phyloP scores from a whole-genome alignment of 73 alveolate genomes.

The Urostyla sp. region DNA sequence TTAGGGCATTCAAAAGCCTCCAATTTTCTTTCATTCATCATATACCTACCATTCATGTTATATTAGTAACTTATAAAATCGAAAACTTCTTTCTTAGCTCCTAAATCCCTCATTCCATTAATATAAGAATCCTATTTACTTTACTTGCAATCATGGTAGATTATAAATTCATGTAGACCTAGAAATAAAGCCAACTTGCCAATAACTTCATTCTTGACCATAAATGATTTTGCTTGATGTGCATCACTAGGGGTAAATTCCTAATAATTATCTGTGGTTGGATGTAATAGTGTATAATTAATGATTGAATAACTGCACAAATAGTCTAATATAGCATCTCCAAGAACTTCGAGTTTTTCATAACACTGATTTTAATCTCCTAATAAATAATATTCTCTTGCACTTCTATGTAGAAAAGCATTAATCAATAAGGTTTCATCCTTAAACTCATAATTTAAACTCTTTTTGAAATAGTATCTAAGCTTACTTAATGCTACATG shows the following conservation, averaged over 20 bases:
- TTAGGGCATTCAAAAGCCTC: conserved; percentile 68
- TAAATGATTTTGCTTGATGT: conserved; percentile 35
- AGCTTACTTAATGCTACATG: not conserved
- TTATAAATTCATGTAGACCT: conserved; percentile 55
- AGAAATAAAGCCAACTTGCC: conserved; percentile 53
- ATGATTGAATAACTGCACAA: conserved; percentile 28
- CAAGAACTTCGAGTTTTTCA: conserved; percentile 72
- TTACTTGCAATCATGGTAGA: conserved; percentile 10
- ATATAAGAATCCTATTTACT: not conserved
- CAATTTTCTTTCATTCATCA: conserved; percentile 17
- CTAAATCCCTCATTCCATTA: not conserved
- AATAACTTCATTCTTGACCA: conserved; percentile 66
- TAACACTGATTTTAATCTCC: conserved; percentile 20
- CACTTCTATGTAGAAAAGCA: conserved; percentile 59
- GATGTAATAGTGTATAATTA: conserved; percentile 26
- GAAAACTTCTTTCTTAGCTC: conserved; percentile 32
- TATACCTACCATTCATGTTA: conserved; percentile 41
- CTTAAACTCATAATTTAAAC: conserved; percentile 47
- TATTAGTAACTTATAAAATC: conserved; percentile 37
- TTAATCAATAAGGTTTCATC: conserved; percentile 40
- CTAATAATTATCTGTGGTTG: conserved; percentile 4
- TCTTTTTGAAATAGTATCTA: not conserved
- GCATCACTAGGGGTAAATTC: conserved; percentile 51
- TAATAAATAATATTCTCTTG: not conserved
- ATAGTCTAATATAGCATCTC: conserved; percentile 67